Evolutionary conservation across 768 basidiomycete genomes (phyloP), one percentile per base, ranked within the genome.

Genomic region (Mycena floridula): DNA sequence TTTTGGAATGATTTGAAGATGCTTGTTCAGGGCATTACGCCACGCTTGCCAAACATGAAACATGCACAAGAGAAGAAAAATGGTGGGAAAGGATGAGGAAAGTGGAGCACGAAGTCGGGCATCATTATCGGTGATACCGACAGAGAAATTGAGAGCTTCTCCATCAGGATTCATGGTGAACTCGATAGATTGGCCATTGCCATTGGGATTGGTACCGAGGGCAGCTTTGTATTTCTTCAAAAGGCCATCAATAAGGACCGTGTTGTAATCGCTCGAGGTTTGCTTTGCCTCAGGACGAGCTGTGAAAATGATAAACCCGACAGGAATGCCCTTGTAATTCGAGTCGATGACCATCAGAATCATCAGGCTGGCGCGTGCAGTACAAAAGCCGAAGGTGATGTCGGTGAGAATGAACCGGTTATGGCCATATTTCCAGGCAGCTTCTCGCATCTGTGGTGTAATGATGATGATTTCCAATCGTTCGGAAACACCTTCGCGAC

Each of bases 261-360:
- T 58, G 37, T 60, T 40, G 37, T 61, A 61, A 24, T 54, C 54
- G 1, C 58, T 51, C 5, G 58, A 54, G 18, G 4, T 13, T 18
- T 35, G 13, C 37, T 54, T 51, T 5, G 53, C 46, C 22, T 40
- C 20, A 8, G 50, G 43, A 15, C 42, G 47, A 20, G 56, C 54
- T 8, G 52, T 55, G 37, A 60, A 60, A 8, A 60, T 22, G 3
- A 61, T 52, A 21, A 60, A 48, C 1, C 52, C 56, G 37, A 66
- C 52, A 0, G 66, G 67, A 37, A 67, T 40, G 2, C 65, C 67
- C 3, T 51, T 44, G 1, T 50, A 37, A 6, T 47, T 40, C 5
- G 61, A 53, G 43, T 69, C 58, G 8, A 66, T 24, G 1, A 52
- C 67, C 54, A 69, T 55, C 4, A 58, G 51, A 48, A 69, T 66